Base-by-base conservation (phyloP, 2,329 filamentous ascomycete genomes). In the Mycosphaerella sp. region DNA sequence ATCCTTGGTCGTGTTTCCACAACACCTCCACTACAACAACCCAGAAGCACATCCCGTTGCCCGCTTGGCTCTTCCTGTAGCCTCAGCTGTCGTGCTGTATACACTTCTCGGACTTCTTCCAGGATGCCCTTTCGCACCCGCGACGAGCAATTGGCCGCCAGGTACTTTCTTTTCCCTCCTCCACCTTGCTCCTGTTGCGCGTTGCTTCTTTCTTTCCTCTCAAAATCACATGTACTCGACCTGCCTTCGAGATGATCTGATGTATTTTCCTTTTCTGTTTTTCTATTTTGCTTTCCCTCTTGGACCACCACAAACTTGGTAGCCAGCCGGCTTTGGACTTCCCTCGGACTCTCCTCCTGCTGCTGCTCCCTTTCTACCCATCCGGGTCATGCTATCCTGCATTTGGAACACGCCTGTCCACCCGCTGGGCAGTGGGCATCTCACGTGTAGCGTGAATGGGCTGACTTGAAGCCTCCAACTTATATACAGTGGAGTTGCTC, bases 71-170 rank as follows among this genome's bases (percentile, higher is more conserved):
- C 62, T 64, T 54, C 59, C 62, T 56, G 60, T 54, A 60, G 60
- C 59, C 54, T 57, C 4, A 29, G 26, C 26, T 29, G 26, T 6
- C 1, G 21, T 21, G 21, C 21, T 21, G 21, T 21, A 21, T 21
- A 21, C 21, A 21, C 21, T 4, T 38, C 55, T 47, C 48, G 42
- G 46, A 48, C 17, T 47, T 42, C 44, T 32, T 48, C 63, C 69
- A 71, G 68, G 67, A 71, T 71, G 69, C 68, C 63, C 62, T 62
- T 61, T 67, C 65, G 67, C 67, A 66, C 49, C 67, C 62, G 65
- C 66, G 66, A 70, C 64, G 66, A 69, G 49, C 59, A 60, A 55
- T 65, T 67, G 63, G 60, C 65, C 61, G 62, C 64, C 67, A 71
- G 69, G 69, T 71, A 71, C 63, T 64, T 60, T 59, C 62, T 64